A percentile compares a stretch with the other conserved stretches of the same genome.
These are phyloP conservation scores for Flaveria sonorensis DNA, from an alignment of 129 eudicot genomes.

Conservation along the genomic window DNA sequence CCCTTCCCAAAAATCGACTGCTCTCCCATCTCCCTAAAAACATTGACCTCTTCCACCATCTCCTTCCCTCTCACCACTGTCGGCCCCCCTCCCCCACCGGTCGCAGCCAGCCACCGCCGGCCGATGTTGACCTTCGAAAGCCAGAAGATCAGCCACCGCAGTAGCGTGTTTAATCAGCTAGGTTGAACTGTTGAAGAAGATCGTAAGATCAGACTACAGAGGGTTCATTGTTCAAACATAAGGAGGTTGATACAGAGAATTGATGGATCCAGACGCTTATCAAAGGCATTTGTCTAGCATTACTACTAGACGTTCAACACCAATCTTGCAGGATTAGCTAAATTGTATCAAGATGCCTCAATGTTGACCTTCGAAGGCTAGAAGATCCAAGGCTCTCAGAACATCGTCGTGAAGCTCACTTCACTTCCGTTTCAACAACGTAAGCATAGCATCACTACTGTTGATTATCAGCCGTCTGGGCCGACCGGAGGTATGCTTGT, in stretches of 20 bases:
- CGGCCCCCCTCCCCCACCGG: too few relatives aligned
- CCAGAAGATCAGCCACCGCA: too few relatives aligned
- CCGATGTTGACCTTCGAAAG: too few relatives aligned
- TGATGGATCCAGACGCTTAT: conserved; percentile 75
- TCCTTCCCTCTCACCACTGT: too few relatives aligned
- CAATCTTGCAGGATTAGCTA: conserved; percentile 58
- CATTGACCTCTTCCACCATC: too few relatives aligned
- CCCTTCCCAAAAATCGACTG: too few relatives aligned
- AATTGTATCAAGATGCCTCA: conserved; percentile 64
- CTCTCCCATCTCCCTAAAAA: too few relatives aligned
- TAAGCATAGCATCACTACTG: conserved; percentile 69
- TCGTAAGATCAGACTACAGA: not conserved
- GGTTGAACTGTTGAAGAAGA: not conserved
- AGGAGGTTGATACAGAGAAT: not conserved
- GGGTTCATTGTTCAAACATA: not conserved
- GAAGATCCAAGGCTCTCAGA: conserved; percentile 58
- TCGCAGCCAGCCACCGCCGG: too few relatives aligned
- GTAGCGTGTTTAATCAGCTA: conserved; percentile 33
- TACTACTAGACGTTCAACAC: conserved; percentile 83
- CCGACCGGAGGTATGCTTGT: conserved; percentile 80
- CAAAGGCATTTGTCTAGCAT: conserved; percentile 85
- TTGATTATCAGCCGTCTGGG: conserved; percentile 90
- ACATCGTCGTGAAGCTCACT: conserved; percentile 63
- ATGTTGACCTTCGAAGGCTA: conserved; percentile 87
- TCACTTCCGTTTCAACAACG: conserved; percentile 80